Percentiles rank a stretch among this genome's conserved stretches.
These are phyloP conservation scores for Cymbopogon flexuosus DNA, from an alignment of 202 grass and related monocot species.

Conservation along the genomic window DNA sequence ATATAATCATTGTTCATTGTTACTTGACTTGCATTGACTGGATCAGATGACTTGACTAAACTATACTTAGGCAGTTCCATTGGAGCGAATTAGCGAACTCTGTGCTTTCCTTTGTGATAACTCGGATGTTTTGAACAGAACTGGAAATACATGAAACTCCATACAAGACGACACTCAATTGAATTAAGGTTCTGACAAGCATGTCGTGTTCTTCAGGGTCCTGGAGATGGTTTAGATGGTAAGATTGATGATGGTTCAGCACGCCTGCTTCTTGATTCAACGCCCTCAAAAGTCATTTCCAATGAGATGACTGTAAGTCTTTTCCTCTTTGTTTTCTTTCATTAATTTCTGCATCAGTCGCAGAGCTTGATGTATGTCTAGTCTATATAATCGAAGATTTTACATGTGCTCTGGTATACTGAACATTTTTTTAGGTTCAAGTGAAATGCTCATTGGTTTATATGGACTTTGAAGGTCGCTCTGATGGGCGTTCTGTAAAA, in stretches of 20 bases:
- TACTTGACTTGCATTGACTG: slow-evolving; percentile 1
- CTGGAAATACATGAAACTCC: slow-evolving; percentile 5
- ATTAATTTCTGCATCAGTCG: not conserved
- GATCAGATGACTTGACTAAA: not conserved
- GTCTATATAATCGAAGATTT: not conserved
- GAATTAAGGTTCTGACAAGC: not conserved
- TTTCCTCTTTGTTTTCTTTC: not conserved
- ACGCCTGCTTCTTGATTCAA: slow-evolving; percentile 76
- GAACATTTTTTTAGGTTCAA: slow-evolving; percentile 68
- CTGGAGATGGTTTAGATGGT: slow-evolving; percentile 70
- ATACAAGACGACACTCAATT: not conserved
- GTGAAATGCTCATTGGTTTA: slow-evolving; percentile 85
- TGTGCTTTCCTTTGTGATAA: slow-evolving; percentile 20
- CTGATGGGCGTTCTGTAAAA: slow-evolving; percentile 90
- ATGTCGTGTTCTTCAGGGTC: slow-evolving; percentile 50
- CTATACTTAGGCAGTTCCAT: not conserved
- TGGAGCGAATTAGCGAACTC: not conserved
- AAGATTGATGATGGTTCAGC: slow-evolving; percentile 88
- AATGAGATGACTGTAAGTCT: slow-evolving; percentile 79
- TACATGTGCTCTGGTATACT: slow-evolving; percentile 11
- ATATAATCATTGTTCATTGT: not conserved
- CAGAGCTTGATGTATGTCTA: not conserved
- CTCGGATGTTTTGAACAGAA: slow-evolving; percentile 9
- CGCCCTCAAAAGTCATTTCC: slow-evolving; percentile 88
- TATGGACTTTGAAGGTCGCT: slow-evolving; percentile 99